Conservation (phyloP, 179 eudicot genomes). For the Camellia oleifera region DNA sequence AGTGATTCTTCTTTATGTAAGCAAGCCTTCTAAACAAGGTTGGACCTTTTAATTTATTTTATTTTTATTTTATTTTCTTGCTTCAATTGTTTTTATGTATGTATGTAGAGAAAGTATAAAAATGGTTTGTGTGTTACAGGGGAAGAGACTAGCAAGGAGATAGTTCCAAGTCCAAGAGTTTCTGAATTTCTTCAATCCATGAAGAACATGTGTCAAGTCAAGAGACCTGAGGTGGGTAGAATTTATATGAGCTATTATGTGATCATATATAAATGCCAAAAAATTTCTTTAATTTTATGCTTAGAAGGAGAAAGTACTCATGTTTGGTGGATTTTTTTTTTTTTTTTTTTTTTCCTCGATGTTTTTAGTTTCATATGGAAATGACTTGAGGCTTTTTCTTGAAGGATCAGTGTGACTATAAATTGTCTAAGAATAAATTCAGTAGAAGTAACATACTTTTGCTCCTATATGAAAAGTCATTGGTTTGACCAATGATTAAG, state of each 20-base stretch:
- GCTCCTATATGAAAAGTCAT: too few species aligned
- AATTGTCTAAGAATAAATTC: too few species aligned
- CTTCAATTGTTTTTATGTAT: neutral
- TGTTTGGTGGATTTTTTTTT: neutral
- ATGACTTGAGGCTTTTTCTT: too few species aligned
- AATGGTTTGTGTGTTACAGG: constrained; percentile 22
- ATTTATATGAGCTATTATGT: neutral
- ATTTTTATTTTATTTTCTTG: neutral
- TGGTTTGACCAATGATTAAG: too few species aligned
- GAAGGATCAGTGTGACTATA: too few species aligned
- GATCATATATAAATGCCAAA: neutral
- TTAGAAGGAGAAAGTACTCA: neutral
- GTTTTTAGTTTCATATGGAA: neutral
- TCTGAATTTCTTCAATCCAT: constrained; percentile 49
- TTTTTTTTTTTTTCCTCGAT: neutral
- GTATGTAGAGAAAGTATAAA: neutral
- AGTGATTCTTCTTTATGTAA: constrained; percentile 57
- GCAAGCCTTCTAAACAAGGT: constrained; percentile 58
- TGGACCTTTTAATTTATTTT: neutral
- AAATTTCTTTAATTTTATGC: neutral
- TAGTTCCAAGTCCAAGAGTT: constrained; percentile 38
- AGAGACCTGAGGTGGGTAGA: constrained; percentile 60
- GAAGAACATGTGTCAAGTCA: constrained; percentile 57
- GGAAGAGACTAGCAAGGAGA: constrained; percentile 36
- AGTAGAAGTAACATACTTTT: too few species aligned